These are phyloP conservation scores for Globisporangium yorkense DNA, from an alignment of 352 stramenopile species.

Conservation along the genomic window DNA sequence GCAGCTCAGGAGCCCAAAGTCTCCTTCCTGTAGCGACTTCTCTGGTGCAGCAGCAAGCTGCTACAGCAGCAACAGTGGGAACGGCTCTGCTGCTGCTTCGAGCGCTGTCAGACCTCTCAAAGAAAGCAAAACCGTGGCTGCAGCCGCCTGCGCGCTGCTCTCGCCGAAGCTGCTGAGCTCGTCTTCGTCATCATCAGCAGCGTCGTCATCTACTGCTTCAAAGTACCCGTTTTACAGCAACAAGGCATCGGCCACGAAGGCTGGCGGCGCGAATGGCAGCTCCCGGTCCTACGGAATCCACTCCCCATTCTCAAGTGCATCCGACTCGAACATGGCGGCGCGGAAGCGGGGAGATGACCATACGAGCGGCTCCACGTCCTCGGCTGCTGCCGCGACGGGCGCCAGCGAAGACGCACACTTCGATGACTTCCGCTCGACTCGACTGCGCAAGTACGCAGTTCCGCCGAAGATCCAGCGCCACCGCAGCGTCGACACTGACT, in stretches of 20 bases:
- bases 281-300: constrained; percentile 3
- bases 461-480: constrained; percentile 11
- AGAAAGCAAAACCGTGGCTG: constrained; percentile 6
- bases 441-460: constrained; percentile 10
- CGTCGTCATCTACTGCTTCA: neutral
- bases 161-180: constrained; percentile 5
- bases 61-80: neutral
- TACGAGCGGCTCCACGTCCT: constrained; percentile 6
- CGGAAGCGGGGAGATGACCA: constrained; percentile 9
- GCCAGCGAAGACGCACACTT: neutral
- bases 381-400: neutral
- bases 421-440: constrained; percentile 9
- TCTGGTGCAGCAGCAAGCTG: neutral
- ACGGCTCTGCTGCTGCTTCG: neutral
- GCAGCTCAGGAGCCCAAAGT: constrained; percentile 28
- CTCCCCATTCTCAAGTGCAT: constrained; percentile 2
- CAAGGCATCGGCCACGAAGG: neutral
- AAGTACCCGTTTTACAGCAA: constrained; percentile 10
- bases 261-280: neutral
- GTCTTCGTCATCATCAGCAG: neutral
- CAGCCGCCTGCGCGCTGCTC: constrained; percentile 5
- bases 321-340: constrained; percentile 2
- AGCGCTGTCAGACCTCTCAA: constrained; percentile 1
- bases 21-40: constrained; percentile 10
- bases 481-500: neutral